Conservation (phyloP, 116 monocot genomes). For the Posidonia oceanica region DNA sequence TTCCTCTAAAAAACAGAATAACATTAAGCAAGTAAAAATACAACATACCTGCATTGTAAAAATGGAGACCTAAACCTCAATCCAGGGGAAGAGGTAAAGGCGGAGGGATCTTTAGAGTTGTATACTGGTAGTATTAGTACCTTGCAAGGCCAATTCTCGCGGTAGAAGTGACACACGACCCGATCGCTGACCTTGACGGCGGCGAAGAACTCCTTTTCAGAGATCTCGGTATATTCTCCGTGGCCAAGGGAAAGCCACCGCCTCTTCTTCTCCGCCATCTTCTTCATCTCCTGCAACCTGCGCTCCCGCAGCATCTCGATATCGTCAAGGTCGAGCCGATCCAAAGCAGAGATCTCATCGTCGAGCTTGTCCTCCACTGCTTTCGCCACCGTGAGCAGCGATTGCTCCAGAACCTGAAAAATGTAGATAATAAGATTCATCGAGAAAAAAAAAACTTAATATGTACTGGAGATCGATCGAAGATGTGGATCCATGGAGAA, state of each 20-base stretch:
- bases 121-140: conserved; percentile 12
- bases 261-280: conserved; percentile 48
- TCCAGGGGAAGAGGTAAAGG: too few relatives aligned
- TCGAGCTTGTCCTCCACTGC: conserved; percentile 90
- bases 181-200: conserved; percentile 86
- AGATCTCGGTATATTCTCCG: conserved; percentile 78
- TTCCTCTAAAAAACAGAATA: too few relatives aligned
- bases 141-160: conserved; percentile 97
- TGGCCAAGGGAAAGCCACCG: conserved; percentile 72
- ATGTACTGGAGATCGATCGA: background rate
- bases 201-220: conserved; percentile 83
- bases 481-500: background rate
- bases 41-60: too few relatives aligned
- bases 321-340: conserved; percentile 70
- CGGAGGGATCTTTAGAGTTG: too few relatives aligned
- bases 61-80: too few relatives aligned
- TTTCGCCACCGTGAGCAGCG: conserved; percentile 70
- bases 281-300: conserved; percentile 69
- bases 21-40: too few relatives aligned
- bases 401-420: conserved; percentile 66
- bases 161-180: conserved; percentile 89
- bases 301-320: conserved; percentile 66
- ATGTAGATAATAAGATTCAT: background rate
- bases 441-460: background rate
- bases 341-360: conserved; percentile 68